Evolutionary conservation across 2,329 filamentous ascomycete genomes (phyloP).

Genomic region (Aureobasidium musti): DNA sequence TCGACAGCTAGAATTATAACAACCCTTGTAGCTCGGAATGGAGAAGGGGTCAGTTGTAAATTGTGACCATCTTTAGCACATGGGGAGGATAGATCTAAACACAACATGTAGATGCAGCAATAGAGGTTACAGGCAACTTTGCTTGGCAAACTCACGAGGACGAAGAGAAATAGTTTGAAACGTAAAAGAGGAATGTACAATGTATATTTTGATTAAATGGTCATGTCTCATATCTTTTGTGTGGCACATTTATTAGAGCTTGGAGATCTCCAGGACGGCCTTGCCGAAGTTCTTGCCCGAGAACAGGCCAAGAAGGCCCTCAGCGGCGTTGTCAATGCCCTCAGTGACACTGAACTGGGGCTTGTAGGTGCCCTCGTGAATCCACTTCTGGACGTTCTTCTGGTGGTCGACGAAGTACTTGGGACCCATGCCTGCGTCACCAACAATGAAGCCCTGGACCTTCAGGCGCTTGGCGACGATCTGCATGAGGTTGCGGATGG

Average conservation of each 20-base stretch:
- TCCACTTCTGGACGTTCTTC: slow-evolving; percentile 73
- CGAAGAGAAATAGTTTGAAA: neutral
- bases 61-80: too few species aligned
- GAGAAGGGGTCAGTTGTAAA: too few species aligned
- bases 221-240: slow-evolving; percentile 21
- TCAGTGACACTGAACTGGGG: slow-evolving; percentile 67
- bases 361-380: slow-evolving; percentile 74
- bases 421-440: slow-evolving; percentile 64
- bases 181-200: neutral
- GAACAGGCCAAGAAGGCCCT: slow-evolving; percentile 74
- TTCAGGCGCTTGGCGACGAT: slow-evolving; percentile 69
- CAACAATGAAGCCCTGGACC: slow-evolving; percentile 76
- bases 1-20: too few species aligned
- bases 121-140: too few species aligned
- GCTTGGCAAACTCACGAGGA: neutral
- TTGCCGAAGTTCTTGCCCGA: slow-evolving; percentile 83
- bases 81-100: too few species aligned
- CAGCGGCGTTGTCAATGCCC: slow-evolving; percentile 74
- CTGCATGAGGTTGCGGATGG: slow-evolving; percentile 65
- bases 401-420: slow-evolving; percentile 71
- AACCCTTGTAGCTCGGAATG: too few species aligned
- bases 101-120: too few species aligned
- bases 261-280: slow-evolving; percentile 69
- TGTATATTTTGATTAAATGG: neutral
- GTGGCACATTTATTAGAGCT: slow-evolving; percentile 21